Percentiles rank a stretch among this genome's conserved stretches.
These are phyloP conservation scores for Paragyromitra xinjiangensis DNA, from an alignment of 495 filamentous ascomycete species.

Conservation along the genomic window DNA sequence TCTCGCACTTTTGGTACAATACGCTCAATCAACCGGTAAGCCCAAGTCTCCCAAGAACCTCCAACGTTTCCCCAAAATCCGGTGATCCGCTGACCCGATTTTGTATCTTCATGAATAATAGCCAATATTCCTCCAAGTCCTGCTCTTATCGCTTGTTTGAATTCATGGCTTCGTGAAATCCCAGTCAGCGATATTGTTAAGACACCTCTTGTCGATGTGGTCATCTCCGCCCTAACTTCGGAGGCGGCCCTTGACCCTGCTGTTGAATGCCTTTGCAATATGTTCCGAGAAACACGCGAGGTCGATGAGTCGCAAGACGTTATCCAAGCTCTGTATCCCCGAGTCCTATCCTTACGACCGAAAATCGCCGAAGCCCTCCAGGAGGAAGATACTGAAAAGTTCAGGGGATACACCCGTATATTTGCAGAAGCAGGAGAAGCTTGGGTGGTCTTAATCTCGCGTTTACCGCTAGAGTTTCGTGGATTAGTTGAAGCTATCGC, in stretches of 20 bases:
- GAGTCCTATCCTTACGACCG: conserved; percentile 77
- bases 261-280: conserved; percentile 90
- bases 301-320: conserved; percentile 84
- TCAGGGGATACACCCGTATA: conserved; percentile 85
- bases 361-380: conserved; percentile 79
- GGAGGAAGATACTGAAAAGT: conserved; percentile 84
- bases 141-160: conserved; percentile 90
- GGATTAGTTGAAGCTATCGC: conserved; percentile 88
- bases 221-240: conserved; percentile 77
- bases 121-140: conserved; percentile 74
- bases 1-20: conserved; percentile 82
- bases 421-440: conserved; percentile 94
- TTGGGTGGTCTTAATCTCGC: conserved; percentile 89
- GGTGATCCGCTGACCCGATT: conserved; percentile 18
- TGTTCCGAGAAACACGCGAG: conserved; percentile 91
- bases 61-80: background rate
- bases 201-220: conserved; percentile 81
- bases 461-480: conserved; percentile 80
- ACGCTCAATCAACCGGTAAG: conserved; percentile 88
- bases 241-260: conserved; percentile 84
- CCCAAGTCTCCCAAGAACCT: conserved; percentile 26
- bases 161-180: conserved; percentile 94
- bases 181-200: conserved; percentile 82
- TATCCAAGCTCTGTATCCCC: conserved; percentile 86
- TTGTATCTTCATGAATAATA: background rate